Conservation (phyloP, 2,329 filamentous ascomycete species). For the Pyricularia pennisetigena region DNA sequence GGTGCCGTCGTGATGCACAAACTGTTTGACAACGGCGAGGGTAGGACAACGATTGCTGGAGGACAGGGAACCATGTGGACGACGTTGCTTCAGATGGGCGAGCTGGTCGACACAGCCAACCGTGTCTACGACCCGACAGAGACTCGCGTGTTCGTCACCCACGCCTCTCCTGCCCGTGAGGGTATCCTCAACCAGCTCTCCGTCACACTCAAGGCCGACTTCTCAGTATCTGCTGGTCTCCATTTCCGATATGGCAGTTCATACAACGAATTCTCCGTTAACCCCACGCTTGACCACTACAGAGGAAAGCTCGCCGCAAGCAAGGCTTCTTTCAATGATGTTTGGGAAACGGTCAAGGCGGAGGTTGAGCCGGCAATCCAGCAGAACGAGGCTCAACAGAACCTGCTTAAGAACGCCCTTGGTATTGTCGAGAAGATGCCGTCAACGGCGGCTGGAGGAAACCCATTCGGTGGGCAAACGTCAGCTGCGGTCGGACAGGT, state of each 20-base stretch:
- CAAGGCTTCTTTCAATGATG: conserved; percentile 97
- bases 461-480: conserved; percentile 85
- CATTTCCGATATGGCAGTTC: conserved; percentile 99
- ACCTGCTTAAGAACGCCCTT: conserved; percentile 80
- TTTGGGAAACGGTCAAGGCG: conserved; percentile 96
- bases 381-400: conserved; percentile 89
- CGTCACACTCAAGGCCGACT: conserved; percentile 94
- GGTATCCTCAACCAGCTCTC: conserved; percentile 96
- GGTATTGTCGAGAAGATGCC: conserved; percentile 98
- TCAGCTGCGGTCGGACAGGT: conserved; percentile 73
- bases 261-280: conserved; percentile 99
- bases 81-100: conserved; percentile 93
- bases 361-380: conserved; percentile 93
- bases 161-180: conserved; percentile 92
- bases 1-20: conserved; percentile 99
- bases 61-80: conserved; percentile 99
- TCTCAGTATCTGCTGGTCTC: conserved; percentile 92
- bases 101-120: conserved; percentile 94
- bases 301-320: conserved; percentile 96
- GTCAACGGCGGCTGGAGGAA: conserved; percentile 84
- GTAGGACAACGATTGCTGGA: conserved; percentile 93
- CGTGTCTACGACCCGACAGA: conserved; percentile 97
- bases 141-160: conserved; percentile 92
- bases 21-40: conserved; percentile 96
- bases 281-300: conserved; percentile 95